These are phyloP conservation scores for Talaromyces trachyspermus DNA, from an alignment of 495 filamentous ascomycete genomes.

Conservation along the genomic window DNA sequence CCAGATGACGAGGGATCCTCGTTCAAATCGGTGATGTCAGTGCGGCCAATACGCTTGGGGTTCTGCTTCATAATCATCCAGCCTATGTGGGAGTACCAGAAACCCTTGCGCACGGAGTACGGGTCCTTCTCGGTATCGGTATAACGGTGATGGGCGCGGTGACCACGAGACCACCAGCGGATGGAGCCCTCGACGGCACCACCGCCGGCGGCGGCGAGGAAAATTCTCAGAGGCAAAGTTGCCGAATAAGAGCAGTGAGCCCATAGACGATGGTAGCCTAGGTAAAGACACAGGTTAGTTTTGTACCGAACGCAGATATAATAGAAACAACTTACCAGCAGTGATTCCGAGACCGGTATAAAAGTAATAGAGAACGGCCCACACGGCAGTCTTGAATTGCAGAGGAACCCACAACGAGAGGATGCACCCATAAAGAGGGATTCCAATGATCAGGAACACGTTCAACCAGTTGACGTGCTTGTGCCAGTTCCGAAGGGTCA, in stretches of 20 bases:
- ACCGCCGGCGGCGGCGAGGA: slow-evolving; percentile 84
- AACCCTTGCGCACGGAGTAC: slow-evolving; percentile 96
- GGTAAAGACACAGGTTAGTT: slow-evolving; percentile 10
- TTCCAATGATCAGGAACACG: slow-evolving; percentile 75
- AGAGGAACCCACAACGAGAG: slow-evolving; percentile 78
- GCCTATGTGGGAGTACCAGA: slow-evolving; percentile 92
- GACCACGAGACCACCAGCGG: slow-evolving; percentile 94
- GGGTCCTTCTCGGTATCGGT: slow-evolving; percentile 99
- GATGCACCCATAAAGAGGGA: slow-evolving; percentile 71
- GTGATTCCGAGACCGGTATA: slow-evolving; percentile 86
- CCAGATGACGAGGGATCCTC: slow-evolving; percentile 91
- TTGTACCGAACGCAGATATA: slow-evolving; percentile 8
- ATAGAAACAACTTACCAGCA: slow-evolving; percentile 49
- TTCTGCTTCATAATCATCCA: slow-evolving; percentile 95
- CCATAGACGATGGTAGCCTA: slow-evolving; percentile 87
- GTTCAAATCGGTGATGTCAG: slow-evolving; percentile 95
- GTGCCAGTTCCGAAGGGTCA: slow-evolving; percentile 86
- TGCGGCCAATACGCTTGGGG: slow-evolving; percentile 86
- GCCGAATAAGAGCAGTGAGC: slow-evolving; percentile 93
- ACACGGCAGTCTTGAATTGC: slow-evolving; percentile 66
- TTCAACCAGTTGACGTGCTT: slow-evolving; percentile 97
- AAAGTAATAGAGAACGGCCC: slow-evolving; percentile 85
- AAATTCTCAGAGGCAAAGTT: slow-evolving; percentile 79
- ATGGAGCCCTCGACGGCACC: slow-evolving; percentile 95
- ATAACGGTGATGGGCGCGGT: slow-evolving; percentile 96